Percentiles rank a stretch among this genome's conserved stretches.
phyloP scores from a whole-genome alignment of 768 basidiomycete genomes.

The Plicaturopsis crispa region DNA sequence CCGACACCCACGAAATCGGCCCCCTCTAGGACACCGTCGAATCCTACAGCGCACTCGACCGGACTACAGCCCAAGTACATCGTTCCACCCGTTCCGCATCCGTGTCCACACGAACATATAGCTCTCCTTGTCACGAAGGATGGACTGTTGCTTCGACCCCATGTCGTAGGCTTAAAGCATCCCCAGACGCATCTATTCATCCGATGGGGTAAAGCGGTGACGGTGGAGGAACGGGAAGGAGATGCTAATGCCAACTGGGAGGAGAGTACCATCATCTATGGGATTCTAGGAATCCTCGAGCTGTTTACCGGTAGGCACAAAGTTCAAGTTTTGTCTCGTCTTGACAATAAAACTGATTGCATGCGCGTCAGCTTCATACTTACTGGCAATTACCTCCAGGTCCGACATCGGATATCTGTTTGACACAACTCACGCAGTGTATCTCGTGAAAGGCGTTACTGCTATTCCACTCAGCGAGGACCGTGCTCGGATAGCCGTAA shows the following conservation, averaged over 20 bases:
- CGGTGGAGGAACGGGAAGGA: slow-evolving; percentile 42
- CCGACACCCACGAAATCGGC: too few species aligned
- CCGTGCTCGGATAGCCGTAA: slow-evolving; percentile 46
- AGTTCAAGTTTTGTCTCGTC: slow-evolving; percentile 7
- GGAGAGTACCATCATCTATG: slow-evolving; percentile 55
- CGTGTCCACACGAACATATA: slow-evolving; percentile 63
- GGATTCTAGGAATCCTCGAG: slow-evolving; percentile 68
- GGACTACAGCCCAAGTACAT: slow-evolving; percentile 61
- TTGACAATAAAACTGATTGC: slow-evolving; percentile 4
- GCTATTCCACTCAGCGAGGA: slow-evolving; percentile 69
- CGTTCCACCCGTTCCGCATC: slow-evolving; percentile 68
- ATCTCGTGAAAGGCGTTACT: slow-evolving; percentile 58
- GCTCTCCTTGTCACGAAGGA: slow-evolving; percentile 49
- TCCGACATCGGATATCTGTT: slow-evolving; percentile 59
- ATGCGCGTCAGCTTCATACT: slow-evolving; percentile 51
- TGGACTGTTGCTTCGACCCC: slow-evolving; percentile 64
- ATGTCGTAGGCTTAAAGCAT: slow-evolving; percentile 24
- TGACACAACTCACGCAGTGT: slow-evolving; percentile 52
- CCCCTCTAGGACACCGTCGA: too few species aligned
- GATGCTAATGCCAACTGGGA: slow-evolving; percentile 45
- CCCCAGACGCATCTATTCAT: slow-evolving; percentile 38
- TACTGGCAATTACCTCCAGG: slow-evolving; percentile 64
- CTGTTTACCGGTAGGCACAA: slow-evolving; percentile 56
- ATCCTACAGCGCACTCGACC: too few species aligned
- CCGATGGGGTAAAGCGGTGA: slow-evolving; percentile 52